Percentiles rank a stretch among this genome's conserved stretches.
Evolutionary conservation across 1,284 basidiomycete genomes (phyloP).

Genomic region (Ceratobasidium sp.): DNA sequence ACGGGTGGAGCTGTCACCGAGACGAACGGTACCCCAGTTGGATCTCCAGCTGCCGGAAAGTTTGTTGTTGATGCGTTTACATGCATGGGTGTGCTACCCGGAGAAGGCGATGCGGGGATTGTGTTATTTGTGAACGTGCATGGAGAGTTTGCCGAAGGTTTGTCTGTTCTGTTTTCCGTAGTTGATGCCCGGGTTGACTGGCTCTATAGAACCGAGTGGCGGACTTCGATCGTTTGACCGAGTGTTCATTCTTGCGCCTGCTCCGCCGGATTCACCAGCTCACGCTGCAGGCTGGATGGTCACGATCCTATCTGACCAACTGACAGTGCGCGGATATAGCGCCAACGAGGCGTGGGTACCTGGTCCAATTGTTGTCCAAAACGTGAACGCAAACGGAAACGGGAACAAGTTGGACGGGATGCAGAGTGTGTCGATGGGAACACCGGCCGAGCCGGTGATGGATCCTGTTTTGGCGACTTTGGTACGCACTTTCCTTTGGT

Average conservation of each 20-base stretch:
- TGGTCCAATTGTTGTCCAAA: slow-evolving; percentile 64
- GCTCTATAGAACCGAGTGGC: slow-evolving; percentile 51
- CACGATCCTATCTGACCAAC: slow-evolving; percentile 86
- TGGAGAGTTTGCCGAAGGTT: slow-evolving; percentile 91
- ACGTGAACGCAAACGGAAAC: background rate
- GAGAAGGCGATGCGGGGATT: slow-evolving; percentile 53
- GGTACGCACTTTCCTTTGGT: too few species aligned
- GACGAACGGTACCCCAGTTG: background rate
- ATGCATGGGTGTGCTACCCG: slow-evolving; percentile 63
- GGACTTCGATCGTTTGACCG: slow-evolving; percentile 94
- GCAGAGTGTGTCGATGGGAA: slow-evolving; percentile 18
- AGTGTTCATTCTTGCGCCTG: slow-evolving; percentile 85
- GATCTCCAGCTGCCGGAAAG: slow-evolving; percentile 61
- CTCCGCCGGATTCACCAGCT: slow-evolving; percentile 79
- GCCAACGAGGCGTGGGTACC: slow-evolving; percentile 79
- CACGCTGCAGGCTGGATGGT: slow-evolving; percentile 88
- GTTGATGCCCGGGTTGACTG: too few species aligned
- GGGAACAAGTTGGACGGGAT: background rate
- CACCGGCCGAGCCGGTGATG: slow-evolving; percentile 12
- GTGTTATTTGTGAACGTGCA: slow-evolving; percentile 84
- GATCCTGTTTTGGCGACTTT: slow-evolving; percentile 39
- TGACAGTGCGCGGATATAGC: slow-evolving; percentile 84
- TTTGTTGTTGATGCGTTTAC: slow-evolving; percentile 92
- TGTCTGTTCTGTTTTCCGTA: too few species aligned
- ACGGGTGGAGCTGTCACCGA: slow-evolving; percentile 45